Percentiles rank a stretch among this genome's conserved stretches.
These are phyloP conservation scores for Hanseniaspora uvarum DNA, from an alignment of 1,139 yeast genomes.

Conservation along the genomic window DNA sequence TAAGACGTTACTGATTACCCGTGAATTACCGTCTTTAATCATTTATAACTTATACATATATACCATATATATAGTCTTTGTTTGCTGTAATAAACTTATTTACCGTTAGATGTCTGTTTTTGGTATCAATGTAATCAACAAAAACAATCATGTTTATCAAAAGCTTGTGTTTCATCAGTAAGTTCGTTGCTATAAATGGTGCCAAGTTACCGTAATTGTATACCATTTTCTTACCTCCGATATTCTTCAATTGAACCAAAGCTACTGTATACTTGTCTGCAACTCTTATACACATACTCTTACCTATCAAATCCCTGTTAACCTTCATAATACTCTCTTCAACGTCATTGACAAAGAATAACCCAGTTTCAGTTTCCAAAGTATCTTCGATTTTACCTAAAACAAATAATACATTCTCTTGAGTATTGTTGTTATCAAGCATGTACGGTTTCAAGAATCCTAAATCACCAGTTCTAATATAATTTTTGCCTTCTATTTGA, in stretches of 20 bases:
- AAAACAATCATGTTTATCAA: slow-evolving; percentile 11
- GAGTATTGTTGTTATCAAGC: slow-evolving; percentile 36
- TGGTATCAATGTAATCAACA: slow-evolving; percentile 14
- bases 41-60: neutral
- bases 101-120: slow-evolving; percentile 9
- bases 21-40: neutral
- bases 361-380: slow-evolving; percentile 70
- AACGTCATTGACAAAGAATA: slow-evolving; percentile 80
- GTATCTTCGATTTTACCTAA: slow-evolving; percentile 81
- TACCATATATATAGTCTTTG: slow-evolving; percentile 12
- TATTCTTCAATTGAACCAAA: slow-evolving; percentile 56
- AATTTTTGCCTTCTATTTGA: slow-evolving; percentile 50
- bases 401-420: slow-evolving; percentile 62
- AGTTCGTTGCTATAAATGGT: slow-evolving; percentile 3
- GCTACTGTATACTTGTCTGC: slow-evolving; percentile 66
- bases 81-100: slow-evolving; percentile 4
- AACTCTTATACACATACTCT: slow-evolving; percentile 65
- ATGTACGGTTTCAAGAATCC: slow-evolving; percentile 78
- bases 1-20: neutral
- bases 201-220: slow-evolving; percentile 11
- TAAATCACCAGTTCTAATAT: slow-evolving; percentile 82
- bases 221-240: neutral
- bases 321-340: slow-evolving; percentile 64
- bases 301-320: slow-evolving; percentile 44
- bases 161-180: slow-evolving; percentile 6